These are phyloP conservation scores for Gossypium turneri DNA, from an alignment of 345 rosid genomes.

Conservation along the genomic window DNA sequence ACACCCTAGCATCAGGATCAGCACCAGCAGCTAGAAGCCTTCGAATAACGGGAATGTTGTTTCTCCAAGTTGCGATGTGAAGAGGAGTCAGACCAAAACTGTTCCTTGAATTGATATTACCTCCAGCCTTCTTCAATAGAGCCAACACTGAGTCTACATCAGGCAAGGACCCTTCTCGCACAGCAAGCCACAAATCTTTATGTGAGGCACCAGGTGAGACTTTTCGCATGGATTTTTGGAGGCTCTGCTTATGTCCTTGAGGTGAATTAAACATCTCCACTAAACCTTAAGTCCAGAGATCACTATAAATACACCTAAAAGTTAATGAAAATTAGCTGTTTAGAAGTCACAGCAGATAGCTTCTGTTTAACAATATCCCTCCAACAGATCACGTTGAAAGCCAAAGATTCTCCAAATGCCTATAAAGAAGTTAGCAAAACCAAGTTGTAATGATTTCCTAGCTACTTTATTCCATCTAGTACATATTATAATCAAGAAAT, in stretches of 20 bases:
- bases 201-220: slow-evolving; percentile 32
- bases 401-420: slow-evolving; percentile 12
- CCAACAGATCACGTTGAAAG: slow-evolving; percentile 5
- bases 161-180: slow-evolving; percentile 74
- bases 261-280: slow-evolving; percentile 59
- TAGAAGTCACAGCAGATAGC: not conserved
- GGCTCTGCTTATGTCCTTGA: slow-evolving; percentile 55
- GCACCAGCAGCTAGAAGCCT: slow-evolving; percentile 93
- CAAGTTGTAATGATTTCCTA: slow-evolving; percentile 14
- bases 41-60: slow-evolving; percentile 78
- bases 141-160: slow-evolving; percentile 72
- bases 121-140: slow-evolving; percentile 75
- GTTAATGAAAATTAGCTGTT: slow-evolving; percentile 4
- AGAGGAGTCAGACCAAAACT: slow-evolving; percentile 78
- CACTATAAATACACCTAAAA: slow-evolving; percentile 11
- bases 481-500: slow-evolving; percentile 19
- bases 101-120: slow-evolving; percentile 68
- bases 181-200: slow-evolving; percentile 77
- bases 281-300: not conserved
- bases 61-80: slow-evolving; percentile 93
- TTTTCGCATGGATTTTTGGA: slow-evolving; percentile 48
- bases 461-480: slow-evolving; percentile 20
- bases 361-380: slow-evolving; percentile 11
- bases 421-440: slow-evolving; percentile 9
- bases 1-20: slow-evolving; percentile 96